Base-by-base conservation (phyloP, 352 stramenopile genomes). In the Globisporangium nagaii region DNA sequence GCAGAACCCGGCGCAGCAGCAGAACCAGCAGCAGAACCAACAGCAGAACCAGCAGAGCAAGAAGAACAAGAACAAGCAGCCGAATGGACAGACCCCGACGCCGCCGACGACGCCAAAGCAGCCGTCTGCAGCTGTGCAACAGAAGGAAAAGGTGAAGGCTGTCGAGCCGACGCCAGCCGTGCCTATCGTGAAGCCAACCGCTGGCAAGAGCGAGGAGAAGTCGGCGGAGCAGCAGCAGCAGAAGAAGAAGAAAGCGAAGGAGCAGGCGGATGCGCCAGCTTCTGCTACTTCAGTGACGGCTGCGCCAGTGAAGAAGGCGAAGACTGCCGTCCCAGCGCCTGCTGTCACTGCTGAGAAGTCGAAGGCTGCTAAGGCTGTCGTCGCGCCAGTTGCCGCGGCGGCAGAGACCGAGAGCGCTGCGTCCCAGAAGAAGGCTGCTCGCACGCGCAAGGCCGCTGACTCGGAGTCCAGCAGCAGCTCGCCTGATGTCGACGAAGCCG, bases 181-280 rank as follows among this genome's bases (percentile, higher is more conserved):
- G 15, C 22, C 47, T 31, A 24, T 11, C 15, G 19, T 35, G 9
- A 55, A 56, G 52, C 12, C 27, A 22, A 24, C 31, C 35, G 51
- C 52, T n/a, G n/a, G n/a, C 13, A 37, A 36, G 17, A 48, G 5
- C 43, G 24, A 53, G 7, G 20, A 28, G 32, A 53, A 44, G 24
- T 17, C 34, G 15, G 35, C 19, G 3, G 36, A 7, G 28, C 32
- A 42, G 36, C 5, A 8, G 35, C 25, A 50, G 40, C 15, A 31
- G 10, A 44, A 48, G 28, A 69, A 68, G 52, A 67, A 73, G 20
- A 32, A 58, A 24, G 12, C 15, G n/a, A 58, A 58, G 40, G 54
- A 60, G n/a, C 57, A 59, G 37, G 13, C 28, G 31, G 48, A 64
- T 13, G 62, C 55, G 8, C 70, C 66, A 39, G 66, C 49, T 57